Evolutionary conservation across 306 rosid genomes (phyloP).

Genomic region (Fragaria vesca): DNA sequence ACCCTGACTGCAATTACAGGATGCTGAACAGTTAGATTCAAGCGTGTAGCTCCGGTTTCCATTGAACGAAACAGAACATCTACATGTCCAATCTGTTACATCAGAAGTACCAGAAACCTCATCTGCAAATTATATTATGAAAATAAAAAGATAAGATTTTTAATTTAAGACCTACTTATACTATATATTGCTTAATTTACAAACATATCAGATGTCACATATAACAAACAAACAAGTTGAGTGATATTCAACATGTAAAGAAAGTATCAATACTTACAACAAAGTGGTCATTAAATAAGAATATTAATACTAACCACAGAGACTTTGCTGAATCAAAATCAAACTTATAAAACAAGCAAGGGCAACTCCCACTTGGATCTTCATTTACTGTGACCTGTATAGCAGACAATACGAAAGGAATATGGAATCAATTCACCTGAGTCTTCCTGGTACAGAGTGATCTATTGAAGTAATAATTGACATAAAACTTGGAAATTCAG

Average conservation of each 20-base stretch:
- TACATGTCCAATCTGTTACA: slow-evolving; percentile 69
- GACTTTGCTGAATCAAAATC: slow-evolving; percentile 56
- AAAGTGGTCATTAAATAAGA: not conserved
- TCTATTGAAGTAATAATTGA: not conserved
- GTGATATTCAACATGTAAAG: not conserved
- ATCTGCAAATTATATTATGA: slow-evolving; percentile 37
- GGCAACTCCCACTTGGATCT: slow-evolving; percentile 46
- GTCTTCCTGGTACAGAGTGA: not conserved
- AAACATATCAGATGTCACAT: not conserved
- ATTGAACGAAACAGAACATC: slow-evolving; percentile 52
- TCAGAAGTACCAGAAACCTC: slow-evolving; percentile 43
- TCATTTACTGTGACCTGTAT: slow-evolving; percentile 60
- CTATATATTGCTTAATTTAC: not conserved
- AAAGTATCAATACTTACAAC: not conserved
- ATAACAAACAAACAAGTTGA: not conserved
- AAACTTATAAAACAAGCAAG: slow-evolving; percentile 52
- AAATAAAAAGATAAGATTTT: slow-evolving; percentile 15
- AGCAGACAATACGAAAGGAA: slow-evolving; percentile 13
- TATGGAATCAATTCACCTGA: not conserved
- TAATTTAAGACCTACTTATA: not conserved
- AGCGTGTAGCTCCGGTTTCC: slow-evolving; percentile 45
- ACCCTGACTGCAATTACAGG: slow-evolving; percentile 87
- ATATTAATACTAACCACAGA: slow-evolving; percentile 62
- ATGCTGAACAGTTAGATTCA: slow-evolving; percentile 70
- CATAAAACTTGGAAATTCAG: not conserved